These are phyloP conservation scores for Starmerella potacharoeniae DNA, from an alignment of 805 yeast species.

Conservation along the genomic window DNA sequence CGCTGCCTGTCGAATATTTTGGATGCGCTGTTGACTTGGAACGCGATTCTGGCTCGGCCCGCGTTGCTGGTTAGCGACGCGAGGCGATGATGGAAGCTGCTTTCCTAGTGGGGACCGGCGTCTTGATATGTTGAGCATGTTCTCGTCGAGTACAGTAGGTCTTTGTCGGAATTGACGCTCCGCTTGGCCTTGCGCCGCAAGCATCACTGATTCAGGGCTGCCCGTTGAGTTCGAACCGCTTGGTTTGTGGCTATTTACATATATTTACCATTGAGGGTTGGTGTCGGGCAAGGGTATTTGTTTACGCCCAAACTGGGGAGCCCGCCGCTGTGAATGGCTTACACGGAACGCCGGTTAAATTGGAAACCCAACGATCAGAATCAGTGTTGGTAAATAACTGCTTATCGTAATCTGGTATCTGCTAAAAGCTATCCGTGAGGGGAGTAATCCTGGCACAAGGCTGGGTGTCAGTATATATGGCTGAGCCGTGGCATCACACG, in stretches of 20 bases:
- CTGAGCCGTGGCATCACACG: too few species aligned
- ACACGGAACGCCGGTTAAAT: not conserved
- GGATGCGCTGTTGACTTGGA: not conserved
- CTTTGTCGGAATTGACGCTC: not conserved
- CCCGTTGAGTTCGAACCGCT: not conserved
- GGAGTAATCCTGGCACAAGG: too few species aligned
- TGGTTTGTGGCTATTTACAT: not conserved
- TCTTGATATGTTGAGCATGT: conserved; percentile 1
- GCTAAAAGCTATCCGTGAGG: too few species aligned
- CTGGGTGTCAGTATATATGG: too few species aligned
- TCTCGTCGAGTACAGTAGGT: not conserved
- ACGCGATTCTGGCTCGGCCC: not conserved
- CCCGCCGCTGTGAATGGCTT: not conserved
- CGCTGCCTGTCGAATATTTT: conserved; percentile 7
- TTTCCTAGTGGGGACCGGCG: not conserved
- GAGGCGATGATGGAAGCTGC: not conserved
- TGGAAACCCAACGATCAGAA: too few species aligned
- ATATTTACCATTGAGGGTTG: not conserved
- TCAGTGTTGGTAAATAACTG: too few species aligned
- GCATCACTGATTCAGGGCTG: not conserved
- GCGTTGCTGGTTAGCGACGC: not conserved
- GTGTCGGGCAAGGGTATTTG: not conserved
- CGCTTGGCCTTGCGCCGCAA: not conserved
- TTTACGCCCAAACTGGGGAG: conserved; percentile 3
- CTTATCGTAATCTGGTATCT: too few species aligned